Percentiles rank a stretch among this genome's conserved stretches.
These are phyloP conservation scores for Leavenworthia alabamica DNA, from an alignment of 345 rosid species.

Conservation along the genomic window DNA sequence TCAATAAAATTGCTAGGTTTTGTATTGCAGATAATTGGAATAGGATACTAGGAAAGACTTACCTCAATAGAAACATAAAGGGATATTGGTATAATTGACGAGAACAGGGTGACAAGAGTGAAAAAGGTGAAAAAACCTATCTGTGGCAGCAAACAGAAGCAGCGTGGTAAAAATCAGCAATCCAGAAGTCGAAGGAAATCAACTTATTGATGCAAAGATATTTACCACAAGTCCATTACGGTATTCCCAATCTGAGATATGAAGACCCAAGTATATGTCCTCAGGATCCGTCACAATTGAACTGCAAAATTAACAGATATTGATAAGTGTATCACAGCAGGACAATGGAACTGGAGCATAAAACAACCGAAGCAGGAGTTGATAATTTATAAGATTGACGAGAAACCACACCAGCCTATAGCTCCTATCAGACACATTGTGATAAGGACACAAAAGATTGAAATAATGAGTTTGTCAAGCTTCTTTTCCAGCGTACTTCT, in stretches of 20 bases:
- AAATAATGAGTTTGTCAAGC: constrained; percentile 94
- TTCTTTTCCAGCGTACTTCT: constrained; percentile 98
- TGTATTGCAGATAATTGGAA: constrained; percentile 3
- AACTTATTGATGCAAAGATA: constrained; percentile 21
- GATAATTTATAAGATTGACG: constrained; percentile 11
- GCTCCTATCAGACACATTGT: constrained; percentile 90
- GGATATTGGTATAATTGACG: constrained; percentile 94
- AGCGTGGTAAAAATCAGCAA: constrained; percentile 1
- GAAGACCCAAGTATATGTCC: constrained; percentile 54
- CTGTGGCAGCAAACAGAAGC: constrained; percentile 42
- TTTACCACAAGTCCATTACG: constrained; percentile 64
- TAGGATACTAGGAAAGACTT: constrained; percentile 16
- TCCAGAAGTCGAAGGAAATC: constrained; percentile 4
- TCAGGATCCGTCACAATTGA: constrained; percentile 71
- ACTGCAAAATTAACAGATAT: constrained; percentile 49
- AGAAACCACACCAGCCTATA: constrained; percentile 61
- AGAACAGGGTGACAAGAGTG: constrained; percentile 88
- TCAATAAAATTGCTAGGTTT: constrained; percentile 4
- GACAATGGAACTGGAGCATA: not conserved
- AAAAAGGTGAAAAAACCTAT: constrained; percentile 69
- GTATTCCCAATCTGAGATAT: constrained; percentile 63
- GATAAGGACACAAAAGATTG: constrained; percentile 79
- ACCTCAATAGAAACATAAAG: constrained; percentile 98
- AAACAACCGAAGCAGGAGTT: constrained; percentile 6
- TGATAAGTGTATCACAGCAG: constrained; percentile 13